phyloP scores from a whole-genome alignment of 805 yeast species.

The Spathaspora girioi region DNA sequence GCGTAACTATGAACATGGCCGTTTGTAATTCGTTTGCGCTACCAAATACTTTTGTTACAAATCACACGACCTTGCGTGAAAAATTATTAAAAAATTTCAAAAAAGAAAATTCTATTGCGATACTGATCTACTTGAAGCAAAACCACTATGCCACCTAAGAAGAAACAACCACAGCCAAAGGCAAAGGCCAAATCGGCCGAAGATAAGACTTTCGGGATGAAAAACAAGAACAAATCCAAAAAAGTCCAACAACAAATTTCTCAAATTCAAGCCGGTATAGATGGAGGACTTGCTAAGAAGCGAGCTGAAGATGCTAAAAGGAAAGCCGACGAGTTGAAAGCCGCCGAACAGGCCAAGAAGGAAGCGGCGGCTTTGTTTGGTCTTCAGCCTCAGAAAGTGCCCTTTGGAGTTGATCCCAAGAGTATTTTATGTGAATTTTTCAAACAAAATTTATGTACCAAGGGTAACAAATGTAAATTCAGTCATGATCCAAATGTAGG shows the following conservation, averaged over 20 bases:
- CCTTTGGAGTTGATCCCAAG: conserved; percentile 97
- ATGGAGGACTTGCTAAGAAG: conserved; percentile 55
- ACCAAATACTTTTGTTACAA: not conserved
- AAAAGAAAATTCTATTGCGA: not conserved
- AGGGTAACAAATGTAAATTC: conserved; percentile 85
- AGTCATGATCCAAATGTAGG: conserved; percentile 85
- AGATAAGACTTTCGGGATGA: conserved; percentile 92
- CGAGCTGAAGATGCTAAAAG: conserved; percentile 72
- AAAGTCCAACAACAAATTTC: conserved; percentile 72
- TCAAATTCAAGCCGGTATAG: conserved; percentile 39
- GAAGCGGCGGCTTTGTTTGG: conserved; percentile 82
- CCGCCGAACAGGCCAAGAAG: conserved; percentile 82
- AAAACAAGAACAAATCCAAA: conserved; percentile 90
- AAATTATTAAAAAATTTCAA: not conserved
- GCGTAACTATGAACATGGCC: no score
- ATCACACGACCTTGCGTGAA: not conserved
- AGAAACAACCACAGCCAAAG: conserved; percentile 46
- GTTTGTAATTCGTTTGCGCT: no score
- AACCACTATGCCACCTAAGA: conserved; percentile 73
- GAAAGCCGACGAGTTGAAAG: conserved; percentile 76
- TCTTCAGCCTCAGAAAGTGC: conserved; percentile 76
- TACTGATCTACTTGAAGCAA: not conserved
- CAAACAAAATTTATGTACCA: conserved; percentile 81
- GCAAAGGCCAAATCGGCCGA: conserved; percentile 62
- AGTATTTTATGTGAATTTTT: conserved; percentile 86